A percentile compares a stretch with the other conserved stretches of the same genome.
Evolutionary conservation across 179 eudicot genomes (phyloP).

Genomic region (Silene coronaria): DNA sequence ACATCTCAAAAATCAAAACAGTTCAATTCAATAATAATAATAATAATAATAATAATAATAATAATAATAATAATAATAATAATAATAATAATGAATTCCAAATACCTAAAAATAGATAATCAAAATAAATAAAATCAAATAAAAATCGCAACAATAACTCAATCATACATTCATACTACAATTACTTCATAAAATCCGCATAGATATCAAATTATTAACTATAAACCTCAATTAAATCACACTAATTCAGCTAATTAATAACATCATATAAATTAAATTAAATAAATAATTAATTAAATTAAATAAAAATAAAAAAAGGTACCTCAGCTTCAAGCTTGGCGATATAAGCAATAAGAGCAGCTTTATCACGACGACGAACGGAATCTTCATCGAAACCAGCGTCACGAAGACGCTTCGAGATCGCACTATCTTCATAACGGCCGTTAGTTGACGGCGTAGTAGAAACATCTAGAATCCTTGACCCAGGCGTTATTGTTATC

Average conservation of each 20-base stretch:
- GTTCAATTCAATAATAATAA: neutral
- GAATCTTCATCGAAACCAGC: conserved; percentile 87
- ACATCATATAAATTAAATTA: neutral
- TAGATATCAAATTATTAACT: neutral
- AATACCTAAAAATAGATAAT: neutral
- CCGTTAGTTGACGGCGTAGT: conserved; percentile 23
- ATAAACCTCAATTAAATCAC: neutral
- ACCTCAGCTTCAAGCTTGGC: conserved; percentile 95
- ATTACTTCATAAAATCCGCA: neutral
- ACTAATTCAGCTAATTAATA: neutral
- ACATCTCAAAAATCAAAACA: neutral
- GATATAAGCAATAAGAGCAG: conserved; percentile 85
- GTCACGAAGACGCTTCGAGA: conserved; percentile 72
- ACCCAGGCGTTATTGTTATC: conserved; percentile 27
- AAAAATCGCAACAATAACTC: neutral
- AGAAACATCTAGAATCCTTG: conserved; percentile 33
- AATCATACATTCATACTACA: neutral
- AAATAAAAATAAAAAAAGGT: neutral
- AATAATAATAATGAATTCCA: neutral
- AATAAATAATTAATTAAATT: neutral
- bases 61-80: neutral
- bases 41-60: conserved; percentile 3
- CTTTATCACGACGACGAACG: conserved; percentile 80
- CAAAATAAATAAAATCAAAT: neutral
- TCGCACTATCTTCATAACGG: conserved; percentile 42